Base-by-base conservation (phyloP, 345 rosid species). In the Eucalyptus curtisii region DNA sequence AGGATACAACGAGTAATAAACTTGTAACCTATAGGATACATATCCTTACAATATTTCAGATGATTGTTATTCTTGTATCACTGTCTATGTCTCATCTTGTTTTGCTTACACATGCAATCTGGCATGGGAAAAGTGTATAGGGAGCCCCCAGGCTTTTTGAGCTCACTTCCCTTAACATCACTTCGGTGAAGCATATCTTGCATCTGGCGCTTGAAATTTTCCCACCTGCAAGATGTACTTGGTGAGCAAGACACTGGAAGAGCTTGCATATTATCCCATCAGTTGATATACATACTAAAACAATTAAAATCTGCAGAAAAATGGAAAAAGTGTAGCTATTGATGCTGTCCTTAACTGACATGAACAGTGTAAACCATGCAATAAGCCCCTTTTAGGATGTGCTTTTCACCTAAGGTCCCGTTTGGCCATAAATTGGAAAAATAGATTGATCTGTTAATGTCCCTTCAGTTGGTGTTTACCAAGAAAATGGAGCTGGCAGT, bases 71-170 rank as follows among this genome's bases (percentile, higher is more conserved):
- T 86, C 55, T 10, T 37, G 9, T 27, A 85, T n/a, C 87, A 85
- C 22, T n/a, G 57, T 17, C n/a, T 48, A 85, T n/a, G 42, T 88
- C 64, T 50, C 14, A 81, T 88, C 86, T n/a, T 87, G 92, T 87
- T 93, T 86, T 90, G 94, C 92, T 95, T 96, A 90, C 97, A 98
- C 98, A 97, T 95, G 90, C 98, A 98, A 89, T 98, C 99, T 6
- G 99, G 99, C 97, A 95, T 94, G 3, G 99, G 99, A 90, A 94
- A 97, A 40, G 97, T 95, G 94, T 96, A 97, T 42, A 96, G 95
- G 4, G 99, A 97, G 9, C 92, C 94, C 84, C 97, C 92, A 10
- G 97, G 87, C 91, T 98, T 96, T 90, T 93, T 93, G 89, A 93
- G 33, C 87, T 98, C 98, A 30, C 91, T 82, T 86, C 98, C 99